Evolutionary conservation across 2,329 filamentous ascomycete species (phyloP), one percentile per base, ranked within the genome.

Genomic region (Pseudogymnoascus sp.): DNA sequence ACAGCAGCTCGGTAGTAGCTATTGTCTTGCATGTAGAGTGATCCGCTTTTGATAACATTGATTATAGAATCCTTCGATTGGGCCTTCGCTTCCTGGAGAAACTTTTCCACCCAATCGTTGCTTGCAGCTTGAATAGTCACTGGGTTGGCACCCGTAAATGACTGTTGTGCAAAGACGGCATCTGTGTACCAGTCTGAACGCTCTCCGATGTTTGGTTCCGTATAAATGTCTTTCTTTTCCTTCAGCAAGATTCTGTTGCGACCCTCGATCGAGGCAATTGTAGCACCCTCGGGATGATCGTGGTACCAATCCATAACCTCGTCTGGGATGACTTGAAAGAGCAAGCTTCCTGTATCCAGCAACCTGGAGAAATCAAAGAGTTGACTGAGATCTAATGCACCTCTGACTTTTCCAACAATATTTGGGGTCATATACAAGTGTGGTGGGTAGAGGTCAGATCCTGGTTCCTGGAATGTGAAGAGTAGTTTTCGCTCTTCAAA

Each of bases 151-250:
- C 75, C 75, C 6, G 73, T 72, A 67, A 77, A 78, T 62, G 75
- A 72, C 53, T 79, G 76, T 64, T 73, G 74, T 0, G 74, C 75
- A 61, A 76, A 77, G 66, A 77, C 74, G n/a, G 77, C 73, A 44
- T 72, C 70, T 6, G 61, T 62, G 44, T 67, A 72, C 70, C 70
- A 72, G 63, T 68, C 65, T 2, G 63, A 37, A 5, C 61, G 61
- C 37, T 68, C 62, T 50, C 65, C 72, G 44, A 74, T 68, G 60
- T 72, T 73, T 13, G 69, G 65, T 21, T 69, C 62, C 6, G 67
- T 66, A 56, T 67, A 70, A n/a, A 73, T 68, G 26, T 72, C 68
- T 37, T 70, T 70, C 40, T 70, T 69, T 21, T 65, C 47, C 47
- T 37, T 64, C 7, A 65, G 44, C 21, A 70, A 64, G 10, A 47